phyloP scores from a whole-genome alignment of 331 rosid genomes.

The Acacia concinna region DNA sequence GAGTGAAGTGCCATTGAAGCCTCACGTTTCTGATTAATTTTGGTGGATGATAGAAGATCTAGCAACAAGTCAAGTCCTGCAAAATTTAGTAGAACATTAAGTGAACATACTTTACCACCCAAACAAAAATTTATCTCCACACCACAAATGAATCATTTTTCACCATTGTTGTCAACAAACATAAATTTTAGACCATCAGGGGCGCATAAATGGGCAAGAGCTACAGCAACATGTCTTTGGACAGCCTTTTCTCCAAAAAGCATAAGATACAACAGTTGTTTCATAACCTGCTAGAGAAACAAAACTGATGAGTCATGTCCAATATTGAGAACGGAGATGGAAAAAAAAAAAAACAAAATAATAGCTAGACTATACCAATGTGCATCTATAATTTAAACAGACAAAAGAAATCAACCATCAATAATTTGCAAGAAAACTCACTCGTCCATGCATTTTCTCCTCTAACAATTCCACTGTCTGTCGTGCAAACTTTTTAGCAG shows the following conservation, averaged over 20 bases:
- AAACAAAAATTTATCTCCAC: background rate
- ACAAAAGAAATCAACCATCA: conserved; percentile 2
- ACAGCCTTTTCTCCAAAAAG: conserved; percentile 61
- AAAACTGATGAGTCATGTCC: conserved; percentile 9
- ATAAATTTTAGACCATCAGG: conserved; percentile 64
- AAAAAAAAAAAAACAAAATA: no score
- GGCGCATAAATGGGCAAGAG: conserved; percentile 87
- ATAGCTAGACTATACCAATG: background rate
- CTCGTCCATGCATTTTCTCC: conserved; percentile 80
- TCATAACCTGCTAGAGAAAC: conserved; percentile 63
- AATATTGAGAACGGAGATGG: background rate
- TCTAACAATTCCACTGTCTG: conserved; percentile 74
- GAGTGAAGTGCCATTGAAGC: conserved; percentile 76
- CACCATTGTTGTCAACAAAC: conserved; percentile 74
- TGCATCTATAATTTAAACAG: background rate
- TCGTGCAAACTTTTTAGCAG: conserved; percentile 68
- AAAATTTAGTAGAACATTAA: conserved; percentile 25
- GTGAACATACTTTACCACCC: background rate
- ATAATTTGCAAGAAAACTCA: conserved; percentile 44
- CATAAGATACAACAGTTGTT: conserved; percentile 69
- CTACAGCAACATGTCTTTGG: conserved; percentile 68
- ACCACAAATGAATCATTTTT: background rate
- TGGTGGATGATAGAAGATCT: conserved; percentile 59
- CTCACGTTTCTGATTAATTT: conserved; percentile 58
- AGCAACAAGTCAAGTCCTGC: conserved; percentile 79